Percentiles rank a stretch among this genome's conserved stretches.
phyloP scores from a whole-genome alignment of 169 alveolate genomes.

The Plasmodium cynomolgi region DNA sequence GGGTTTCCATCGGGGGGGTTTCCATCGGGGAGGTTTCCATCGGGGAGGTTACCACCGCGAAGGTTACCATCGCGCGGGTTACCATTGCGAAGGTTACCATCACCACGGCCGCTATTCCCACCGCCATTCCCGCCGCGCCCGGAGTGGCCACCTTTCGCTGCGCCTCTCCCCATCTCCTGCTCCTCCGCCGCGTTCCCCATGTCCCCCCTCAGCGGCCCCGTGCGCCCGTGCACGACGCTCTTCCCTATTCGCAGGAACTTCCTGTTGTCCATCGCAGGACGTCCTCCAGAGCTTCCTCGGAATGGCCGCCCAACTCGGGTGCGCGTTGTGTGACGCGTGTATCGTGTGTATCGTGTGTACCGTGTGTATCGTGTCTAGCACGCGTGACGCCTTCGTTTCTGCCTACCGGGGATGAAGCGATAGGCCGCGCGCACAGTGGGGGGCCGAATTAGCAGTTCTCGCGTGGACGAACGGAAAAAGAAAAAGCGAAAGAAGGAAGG shows the following conservation, averaged over 20 bases:
- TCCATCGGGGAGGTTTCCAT: too few species aligned
- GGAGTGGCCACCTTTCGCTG: not conserved
- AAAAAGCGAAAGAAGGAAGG: not conserved
- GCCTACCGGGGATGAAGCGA: not conserved
- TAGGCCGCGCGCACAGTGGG: not conserved
- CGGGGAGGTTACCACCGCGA: too few species aligned
- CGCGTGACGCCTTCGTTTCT: not conserved
- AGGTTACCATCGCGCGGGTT: too few species aligned
- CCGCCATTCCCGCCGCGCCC: not conserved
- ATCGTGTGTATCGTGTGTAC: not conserved
- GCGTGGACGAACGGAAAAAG: not conserved
- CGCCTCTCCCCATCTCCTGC: not conserved
- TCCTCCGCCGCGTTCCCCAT: conserved; percentile 8
- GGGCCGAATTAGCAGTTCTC: not conserved
- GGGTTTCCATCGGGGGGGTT: too few species aligned
- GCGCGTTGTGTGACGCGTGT: not conserved
- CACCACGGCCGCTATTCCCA: too few species aligned
- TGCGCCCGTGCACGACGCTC: conserved; percentile 76
- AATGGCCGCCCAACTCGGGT: not conserved
- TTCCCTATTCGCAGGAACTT: conserved; percentile 45
- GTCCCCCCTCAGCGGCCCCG: conserved; percentile 73
- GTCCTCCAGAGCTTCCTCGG: not conserved
- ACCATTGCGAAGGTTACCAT: too few species aligned
- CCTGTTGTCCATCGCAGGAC: conserved; percentile 31
- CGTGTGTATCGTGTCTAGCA: too few species aligned